These are phyloP conservation scores for Hypericum perforatum DNA, from an alignment of 345 rosid genomes.

Conservation along the genomic window DNA sequence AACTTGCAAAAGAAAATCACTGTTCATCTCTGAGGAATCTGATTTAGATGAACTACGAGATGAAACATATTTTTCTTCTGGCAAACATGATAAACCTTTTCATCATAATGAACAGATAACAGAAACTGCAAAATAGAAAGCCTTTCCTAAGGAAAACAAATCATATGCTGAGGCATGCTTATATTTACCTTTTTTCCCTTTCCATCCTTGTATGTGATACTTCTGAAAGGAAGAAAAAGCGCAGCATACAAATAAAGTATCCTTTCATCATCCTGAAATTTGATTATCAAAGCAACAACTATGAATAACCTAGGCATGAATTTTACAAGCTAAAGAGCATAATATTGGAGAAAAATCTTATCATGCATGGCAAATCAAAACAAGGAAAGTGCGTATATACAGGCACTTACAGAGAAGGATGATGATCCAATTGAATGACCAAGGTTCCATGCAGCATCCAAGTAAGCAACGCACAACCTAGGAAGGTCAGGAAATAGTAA, in stretches of 20 bases:
- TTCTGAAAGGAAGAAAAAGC: constrained; percentile 65
- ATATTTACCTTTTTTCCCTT: constrained; percentile 57
- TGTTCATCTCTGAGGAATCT: too few relatives aligned
- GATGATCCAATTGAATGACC: constrained; percentile 42
- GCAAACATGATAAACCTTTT: too few relatives aligned
- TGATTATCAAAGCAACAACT: constrained; percentile 12
- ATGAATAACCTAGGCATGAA: constrained; percentile 5
- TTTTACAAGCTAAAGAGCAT: constrained; percentile 1
- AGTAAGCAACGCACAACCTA: constrained; percentile 55
- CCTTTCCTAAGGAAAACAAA: neutral
- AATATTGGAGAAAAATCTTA: neutral
- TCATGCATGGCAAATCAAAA: neutral
- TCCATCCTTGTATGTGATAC: constrained; percentile 38
- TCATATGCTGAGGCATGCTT: neutral
- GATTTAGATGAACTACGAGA: too few relatives aligned
- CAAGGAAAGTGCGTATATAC: constrained; percentile 2
- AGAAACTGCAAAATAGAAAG: too few relatives aligned
- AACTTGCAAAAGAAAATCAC: too few relatives aligned
- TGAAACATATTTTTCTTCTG: too few relatives aligned
- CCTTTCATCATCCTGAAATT: constrained; percentile 60
- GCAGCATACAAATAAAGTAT: constrained; percentile 74
- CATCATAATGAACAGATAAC: too few relatives aligned
- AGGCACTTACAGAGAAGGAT: constrained; percentile 46
- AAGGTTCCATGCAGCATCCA: constrained; percentile 63
- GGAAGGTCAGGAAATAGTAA: constrained; percentile 5